phyloP scores from a whole-genome alignment of 306 rosid species.

The Gynostemma pentaphyllum region DNA sequence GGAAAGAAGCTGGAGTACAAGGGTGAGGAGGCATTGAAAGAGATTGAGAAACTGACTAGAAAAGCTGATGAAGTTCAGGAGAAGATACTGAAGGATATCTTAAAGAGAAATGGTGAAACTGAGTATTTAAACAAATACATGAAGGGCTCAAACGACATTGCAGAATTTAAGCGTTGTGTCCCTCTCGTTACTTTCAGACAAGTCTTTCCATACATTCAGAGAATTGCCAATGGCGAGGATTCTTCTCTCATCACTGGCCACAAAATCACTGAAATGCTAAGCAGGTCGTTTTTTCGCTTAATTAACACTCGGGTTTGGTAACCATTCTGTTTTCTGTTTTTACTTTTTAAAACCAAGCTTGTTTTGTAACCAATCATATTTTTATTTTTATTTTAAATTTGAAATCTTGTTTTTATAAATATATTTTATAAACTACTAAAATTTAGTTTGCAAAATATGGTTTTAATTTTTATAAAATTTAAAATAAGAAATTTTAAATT shows the following conservation, averaged over 20 bases:
- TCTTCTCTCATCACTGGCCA: constrained; percentile 75
- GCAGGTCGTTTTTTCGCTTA: constrained; percentile 36
- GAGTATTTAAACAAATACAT: constrained; percentile 57
- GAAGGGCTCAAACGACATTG: constrained; percentile 22
- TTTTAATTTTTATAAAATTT: too few relatives aligned
- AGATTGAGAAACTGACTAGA: constrained; percentile 66
- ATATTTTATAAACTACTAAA: too few relatives aligned
- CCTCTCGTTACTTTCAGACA: constrained; percentile 48
- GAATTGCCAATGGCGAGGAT: constrained; percentile 68
- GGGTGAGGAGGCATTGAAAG: constrained; percentile 70
- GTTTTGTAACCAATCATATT: background rate
- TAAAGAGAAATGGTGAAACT: constrained; percentile 45
- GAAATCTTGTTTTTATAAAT: too few relatives aligned
- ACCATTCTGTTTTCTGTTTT: background rate
- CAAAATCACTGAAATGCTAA: constrained; percentile 64
- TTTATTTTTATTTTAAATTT: background rate
- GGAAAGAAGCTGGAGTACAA: constrained; percentile 82
- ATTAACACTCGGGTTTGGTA: background rate
- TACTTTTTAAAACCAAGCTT: background rate
- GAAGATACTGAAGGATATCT: constrained; percentile 46
- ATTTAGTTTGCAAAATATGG: too few relatives aligned
- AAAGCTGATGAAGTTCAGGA: constrained; percentile 60
- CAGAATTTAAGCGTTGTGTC: constrained; percentile 42
- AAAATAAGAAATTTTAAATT: too few relatives aligned
- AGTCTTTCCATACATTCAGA: constrained; percentile 49